A percentile compares a stretch with the other conserved stretches of the same genome.
These are phyloP conservation scores for Cutaneotrichosporon mucoides DNA, from an alignment of 1,284 basidiomycete species.

Conservation along the genomic window DNA sequence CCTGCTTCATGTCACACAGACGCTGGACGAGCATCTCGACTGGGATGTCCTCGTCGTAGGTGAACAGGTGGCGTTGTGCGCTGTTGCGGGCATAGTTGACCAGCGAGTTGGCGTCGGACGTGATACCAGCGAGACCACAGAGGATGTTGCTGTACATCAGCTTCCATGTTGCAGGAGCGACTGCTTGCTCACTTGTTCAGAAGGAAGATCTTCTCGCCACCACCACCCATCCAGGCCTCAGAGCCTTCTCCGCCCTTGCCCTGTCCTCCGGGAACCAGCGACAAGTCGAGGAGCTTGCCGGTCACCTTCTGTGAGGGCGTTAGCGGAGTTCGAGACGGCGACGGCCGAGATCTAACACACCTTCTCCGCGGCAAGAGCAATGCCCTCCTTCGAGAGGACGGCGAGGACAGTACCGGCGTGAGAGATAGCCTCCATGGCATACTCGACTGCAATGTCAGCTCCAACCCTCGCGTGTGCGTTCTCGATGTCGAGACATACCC, in stretches of 20 bases:
- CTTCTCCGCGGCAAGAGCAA: conserved; percentile 97
- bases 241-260: conserved; percentile 64
- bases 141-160: conserved; percentile 73
- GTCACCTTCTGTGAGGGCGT: conserved; percentile 69
- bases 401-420: conserved; percentile 94
- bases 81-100: conserved; percentile 90
- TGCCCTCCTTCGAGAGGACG: conserved; percentile 89
- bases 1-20: conserved; percentile 96
- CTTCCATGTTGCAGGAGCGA: too few relatives aligned
- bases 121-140: conserved; percentile 90
- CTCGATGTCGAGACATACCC: conserved; percentile 53
- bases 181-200: conserved; percentile 61
- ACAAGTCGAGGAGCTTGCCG: conserved; percentile 90
- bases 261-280: conserved; percentile 65
- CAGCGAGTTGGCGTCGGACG: conserved; percentile 95
- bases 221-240: conserved; percentile 62
- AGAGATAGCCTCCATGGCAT: conserved; percentile 98
- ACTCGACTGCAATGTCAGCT: conserved; percentile 67
- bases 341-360: conserved; percentile 18
- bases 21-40: conserved; percentile 92
- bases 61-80: conserved; percentile 81
- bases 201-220: conserved; percentile 95
- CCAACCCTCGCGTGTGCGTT: conserved; percentile 1
- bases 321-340: not conserved
- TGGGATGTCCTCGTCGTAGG: conserved; percentile 96